A percentile compares a stretch with the other conserved stretches of the same genome.
phyloP scores from a whole-genome alignment of 306 rosid species.

The Ziziphus jujuba region DNA sequence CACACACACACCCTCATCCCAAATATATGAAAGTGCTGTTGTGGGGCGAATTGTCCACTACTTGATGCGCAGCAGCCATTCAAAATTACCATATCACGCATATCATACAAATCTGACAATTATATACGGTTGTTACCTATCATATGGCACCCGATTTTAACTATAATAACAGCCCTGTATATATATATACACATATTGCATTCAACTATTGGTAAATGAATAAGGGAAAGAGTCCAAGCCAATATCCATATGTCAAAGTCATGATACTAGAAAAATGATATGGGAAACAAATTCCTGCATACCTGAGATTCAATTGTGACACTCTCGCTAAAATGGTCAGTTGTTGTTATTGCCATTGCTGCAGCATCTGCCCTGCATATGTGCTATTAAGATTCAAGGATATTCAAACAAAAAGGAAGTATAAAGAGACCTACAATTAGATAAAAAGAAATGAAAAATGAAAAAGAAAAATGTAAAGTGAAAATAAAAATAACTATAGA shows the following conservation, averaged over 20 bases:
- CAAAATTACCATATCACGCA: too few relatives aligned
- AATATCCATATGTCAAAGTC: neutral
- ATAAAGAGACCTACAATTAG: neutral
- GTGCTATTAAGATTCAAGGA: constrained; percentile 38
- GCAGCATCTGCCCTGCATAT: constrained; percentile 82
- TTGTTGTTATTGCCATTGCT: constrained; percentile 94
- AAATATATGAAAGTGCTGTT: too few relatives aligned
- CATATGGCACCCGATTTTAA: too few relatives aligned
- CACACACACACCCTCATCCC: neutral
- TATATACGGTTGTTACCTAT: too few relatives aligned
- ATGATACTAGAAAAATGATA: neutral
- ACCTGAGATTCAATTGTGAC: constrained; percentile 89
- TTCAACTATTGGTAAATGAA: too few relatives aligned
- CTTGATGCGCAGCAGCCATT: too few relatives aligned
- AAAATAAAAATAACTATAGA: neutral
- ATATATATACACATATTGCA: too few relatives aligned
- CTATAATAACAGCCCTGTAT: too few relatives aligned
- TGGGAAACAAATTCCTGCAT: constrained; percentile 21
- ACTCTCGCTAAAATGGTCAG: constrained; percentile 94
- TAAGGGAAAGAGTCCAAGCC: too few relatives aligned
- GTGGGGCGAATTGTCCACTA: too few relatives aligned
- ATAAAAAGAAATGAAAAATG: neutral
- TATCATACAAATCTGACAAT: too few relatives aligned
- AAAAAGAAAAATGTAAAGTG: neutral
- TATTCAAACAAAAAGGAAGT: neutral